Conservation (phyloP, 805 yeast genomes). For the Pichia insulana region DNA sequence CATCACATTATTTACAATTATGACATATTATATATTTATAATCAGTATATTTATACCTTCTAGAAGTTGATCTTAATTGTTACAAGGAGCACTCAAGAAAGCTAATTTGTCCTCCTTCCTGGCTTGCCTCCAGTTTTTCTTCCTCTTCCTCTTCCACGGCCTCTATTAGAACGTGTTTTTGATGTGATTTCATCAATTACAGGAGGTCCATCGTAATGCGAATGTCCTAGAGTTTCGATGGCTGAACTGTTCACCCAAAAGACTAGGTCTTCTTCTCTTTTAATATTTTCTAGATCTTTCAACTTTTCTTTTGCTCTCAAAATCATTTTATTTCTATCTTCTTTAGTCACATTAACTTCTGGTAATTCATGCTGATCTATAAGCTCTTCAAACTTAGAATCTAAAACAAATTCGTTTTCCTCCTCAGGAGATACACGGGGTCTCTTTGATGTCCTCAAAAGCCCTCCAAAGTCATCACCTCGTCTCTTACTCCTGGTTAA, state of each 20-base stretch:
- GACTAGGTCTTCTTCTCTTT: constrained; percentile 15
- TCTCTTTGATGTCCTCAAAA: constrained; percentile 5
- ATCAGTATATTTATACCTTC: no score
- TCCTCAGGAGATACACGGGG: background rate
- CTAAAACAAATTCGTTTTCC: background rate
- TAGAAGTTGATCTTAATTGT: no score
- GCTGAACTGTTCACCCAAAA: constrained; percentile 56
- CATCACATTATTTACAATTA: no score
- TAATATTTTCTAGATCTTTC: constrained; percentile 15
- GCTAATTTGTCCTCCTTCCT: no score
- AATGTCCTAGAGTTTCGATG: constrained; percentile 39
- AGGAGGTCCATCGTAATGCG: constrained; percentile 46
- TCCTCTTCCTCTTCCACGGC: constrained; percentile 1
- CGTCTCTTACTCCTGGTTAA: constrained; percentile 3
- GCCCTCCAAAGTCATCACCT: background rate
- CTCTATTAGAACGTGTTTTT: constrained; percentile 8
- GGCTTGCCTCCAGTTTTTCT: background rate
- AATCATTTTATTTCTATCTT: background rate
- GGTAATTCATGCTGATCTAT: no score
- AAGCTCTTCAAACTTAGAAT: background rate
- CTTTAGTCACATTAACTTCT: no score
- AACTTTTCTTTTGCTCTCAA: constrained; percentile 22
- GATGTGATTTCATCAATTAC: constrained; percentile 11
- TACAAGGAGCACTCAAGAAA: no score
- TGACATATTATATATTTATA: no score